phyloP scores from a whole-genome alignment of 2,329 filamentous ascomycete species.

The Fusarium transvaalense region DNA sequence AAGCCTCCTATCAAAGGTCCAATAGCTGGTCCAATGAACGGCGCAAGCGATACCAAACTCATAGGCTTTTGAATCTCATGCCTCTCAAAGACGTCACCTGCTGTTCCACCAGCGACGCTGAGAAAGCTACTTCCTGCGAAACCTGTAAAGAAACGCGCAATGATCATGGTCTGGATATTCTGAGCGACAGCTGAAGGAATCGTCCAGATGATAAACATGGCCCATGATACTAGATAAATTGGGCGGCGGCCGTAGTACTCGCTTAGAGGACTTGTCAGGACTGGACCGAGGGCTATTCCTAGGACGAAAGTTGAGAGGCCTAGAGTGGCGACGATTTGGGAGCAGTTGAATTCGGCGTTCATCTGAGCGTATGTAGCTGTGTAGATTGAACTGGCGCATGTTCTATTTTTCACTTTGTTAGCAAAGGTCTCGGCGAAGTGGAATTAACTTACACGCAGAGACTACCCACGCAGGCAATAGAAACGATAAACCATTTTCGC shows the following conservation, averaged over 20 bases:
- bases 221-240: slow-evolving; percentile 79
- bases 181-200: slow-evolving; percentile 81
- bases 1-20: slow-evolving; percentile 39
- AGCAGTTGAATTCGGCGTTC: slow-evolving; percentile 29
- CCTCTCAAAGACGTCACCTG: slow-evolving; percentile 26
- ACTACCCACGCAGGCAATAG: slow-evolving; percentile 30
- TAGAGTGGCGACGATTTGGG: slow-evolving; percentile 16
- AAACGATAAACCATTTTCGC: slow-evolving; percentile 35
- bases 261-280: slow-evolving; percentile 70
- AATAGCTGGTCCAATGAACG: slow-evolving; percentile 36
- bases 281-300: slow-evolving; percentile 70
- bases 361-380: slow-evolving; percentile 40
- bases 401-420: slow-evolving; percentile 59
- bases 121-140: slow-evolving; percentile 66
- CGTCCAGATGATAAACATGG: slow-evolving; percentile 79
- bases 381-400: slow-evolving; percentile 84
- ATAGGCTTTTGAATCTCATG: slow-evolving; percentile 40
- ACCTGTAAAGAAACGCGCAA: slow-evolving; percentile 80
- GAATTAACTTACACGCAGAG: slow-evolving; percentile 27
- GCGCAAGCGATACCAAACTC: slow-evolving; percentile 36
- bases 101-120: slow-evolving; percentile 40
- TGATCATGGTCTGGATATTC: slow-evolving; percentile 81
- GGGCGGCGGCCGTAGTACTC: slow-evolving; percentile 80
- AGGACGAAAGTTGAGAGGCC: slow-evolving; percentile 41
- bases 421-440: not conserved